phyloP scores from a whole-genome alignment of 2,329 filamentous ascomycete genomes.

The Trichoderma aggressivum region DNA sequence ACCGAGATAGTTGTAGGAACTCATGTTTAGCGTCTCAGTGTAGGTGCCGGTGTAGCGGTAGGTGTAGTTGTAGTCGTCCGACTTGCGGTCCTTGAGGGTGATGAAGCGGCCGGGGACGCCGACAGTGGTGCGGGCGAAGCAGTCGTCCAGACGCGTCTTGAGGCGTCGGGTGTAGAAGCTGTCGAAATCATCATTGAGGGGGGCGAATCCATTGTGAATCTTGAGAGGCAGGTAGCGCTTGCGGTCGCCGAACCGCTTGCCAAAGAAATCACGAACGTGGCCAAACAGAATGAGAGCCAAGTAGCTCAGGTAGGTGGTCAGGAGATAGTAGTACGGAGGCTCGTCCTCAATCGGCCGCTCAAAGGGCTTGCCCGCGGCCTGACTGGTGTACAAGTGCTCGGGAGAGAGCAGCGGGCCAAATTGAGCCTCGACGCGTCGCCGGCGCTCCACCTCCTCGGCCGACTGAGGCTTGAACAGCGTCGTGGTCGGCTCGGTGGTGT shows the following conservation, averaged over 20 bases:
- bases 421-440: constrained; percentile 79
- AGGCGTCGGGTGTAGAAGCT: constrained; percentile 94
- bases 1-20: constrained; percentile 98
- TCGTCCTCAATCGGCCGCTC: constrained; percentile 87
- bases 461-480: constrained; percentile 83
- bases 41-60: constrained; percentile 87
- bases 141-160: constrained; percentile 94
- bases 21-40: constrained; percentile 96
- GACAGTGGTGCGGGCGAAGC: constrained; percentile 87
- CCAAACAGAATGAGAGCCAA: constrained; percentile 92
- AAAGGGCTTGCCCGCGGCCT: constrained; percentile 77
- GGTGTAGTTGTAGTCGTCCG: constrained; percentile 84
- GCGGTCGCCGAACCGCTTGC: constrained; percentile 86
- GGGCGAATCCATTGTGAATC: constrained; percentile 83
- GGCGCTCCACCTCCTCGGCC: constrained; percentile 72
- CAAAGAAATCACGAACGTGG: constrained; percentile 95
- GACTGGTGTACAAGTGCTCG: constrained; percentile 84
- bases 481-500: constrained; percentile 71
- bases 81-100: constrained; percentile 85
- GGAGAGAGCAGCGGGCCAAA: constrained; percentile 82
- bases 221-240: constrained; percentile 79
- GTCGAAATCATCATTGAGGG: constrained; percentile 96
- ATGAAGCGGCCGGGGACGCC: constrained; percentile 94
- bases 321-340: constrained; percentile 91
- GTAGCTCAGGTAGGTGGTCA: constrained; percentile 98